Conservation (phyloP, 257 asterid species). For the Plectranthus barbatus region DNA sequence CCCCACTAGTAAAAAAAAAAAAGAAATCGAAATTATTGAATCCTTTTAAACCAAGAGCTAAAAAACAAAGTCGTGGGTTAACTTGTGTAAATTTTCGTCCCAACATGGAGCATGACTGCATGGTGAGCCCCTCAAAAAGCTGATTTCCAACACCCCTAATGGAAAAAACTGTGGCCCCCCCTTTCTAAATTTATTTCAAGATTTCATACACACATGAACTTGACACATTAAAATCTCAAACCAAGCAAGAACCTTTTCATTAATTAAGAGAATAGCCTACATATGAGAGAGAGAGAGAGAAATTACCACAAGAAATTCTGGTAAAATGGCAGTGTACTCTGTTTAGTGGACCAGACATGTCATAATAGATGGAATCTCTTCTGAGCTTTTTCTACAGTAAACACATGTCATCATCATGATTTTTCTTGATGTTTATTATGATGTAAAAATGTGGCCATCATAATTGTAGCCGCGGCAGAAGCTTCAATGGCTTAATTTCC, state of each 20-base stretch:
- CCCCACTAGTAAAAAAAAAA: background rate
- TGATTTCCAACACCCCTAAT: background rate
- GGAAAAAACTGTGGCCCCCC: constrained; percentile 5
- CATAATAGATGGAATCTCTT: constrained; percentile 7
- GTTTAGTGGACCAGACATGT: background rate
- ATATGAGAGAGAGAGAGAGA: background rate
- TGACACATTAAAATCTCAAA: background rate
- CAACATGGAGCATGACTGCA: constrained; percentile 23
- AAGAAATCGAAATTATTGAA: constrained; percentile 3
- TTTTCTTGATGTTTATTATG: background rate
- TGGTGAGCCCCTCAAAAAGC: constrained; percentile 5
- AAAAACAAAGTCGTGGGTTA: constrained; percentile 20
- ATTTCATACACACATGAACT: background rate
- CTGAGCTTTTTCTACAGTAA: background rate
- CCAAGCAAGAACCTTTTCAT: background rate
- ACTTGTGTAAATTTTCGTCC: background rate
- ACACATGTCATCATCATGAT: background rate
- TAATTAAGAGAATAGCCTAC: no score
- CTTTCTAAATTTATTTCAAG: background rate
- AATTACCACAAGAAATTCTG: background rate
- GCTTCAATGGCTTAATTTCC: background rate
- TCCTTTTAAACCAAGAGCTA: constrained; percentile 13
- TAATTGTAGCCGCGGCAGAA: background rate
- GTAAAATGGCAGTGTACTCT: background rate
- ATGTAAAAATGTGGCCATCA: background rate